Conservation (phyloP, 257 asterid genomes). For the Ophiorrhiza pumila region DNA sequence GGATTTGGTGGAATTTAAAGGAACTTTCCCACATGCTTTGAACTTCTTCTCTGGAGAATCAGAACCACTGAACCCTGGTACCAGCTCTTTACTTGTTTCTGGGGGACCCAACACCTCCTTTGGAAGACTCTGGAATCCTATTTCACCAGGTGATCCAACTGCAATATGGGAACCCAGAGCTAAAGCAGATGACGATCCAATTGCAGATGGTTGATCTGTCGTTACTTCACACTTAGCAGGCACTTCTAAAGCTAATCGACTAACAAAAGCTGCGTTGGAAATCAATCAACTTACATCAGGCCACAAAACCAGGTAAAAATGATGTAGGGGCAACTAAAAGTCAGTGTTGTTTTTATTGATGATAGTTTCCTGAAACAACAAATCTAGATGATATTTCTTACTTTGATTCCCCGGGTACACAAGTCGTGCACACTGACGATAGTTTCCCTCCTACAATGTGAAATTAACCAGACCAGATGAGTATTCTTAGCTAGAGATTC, state of each 20-base stretch:
- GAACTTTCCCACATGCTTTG: slow-evolving; percentile 9
- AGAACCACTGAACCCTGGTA: background rate
- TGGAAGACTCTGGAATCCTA: background rate
- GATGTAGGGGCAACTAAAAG: background rate
- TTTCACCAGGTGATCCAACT: background rate
- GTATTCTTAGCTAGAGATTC: background rate
- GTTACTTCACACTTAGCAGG: background rate
- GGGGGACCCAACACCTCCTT: slow-evolving; percentile 5
- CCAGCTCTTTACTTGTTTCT: background rate
- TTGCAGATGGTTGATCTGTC: background rate
- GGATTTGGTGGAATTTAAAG: slow-evolving; percentile 15
- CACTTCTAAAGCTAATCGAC: background rate
- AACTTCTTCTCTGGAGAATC: slow-evolving; percentile 13
- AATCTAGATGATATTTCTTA: slow-evolving; percentile 2
- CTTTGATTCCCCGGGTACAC: slow-evolving; percentile 25
- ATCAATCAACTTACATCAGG: background rate
- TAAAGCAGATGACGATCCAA: background rate
- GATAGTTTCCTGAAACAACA: background rate
- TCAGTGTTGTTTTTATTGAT: background rate
- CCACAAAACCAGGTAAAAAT: background rate
- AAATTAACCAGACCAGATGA: slow-evolving; percentile 1
- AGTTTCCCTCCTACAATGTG: slow-evolving; percentile 17
- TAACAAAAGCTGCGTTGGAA: slow-evolving; percentile 13
- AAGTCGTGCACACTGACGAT: slow-evolving; percentile 18
- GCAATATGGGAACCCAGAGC: background rate